Percentiles rank a stretch among this genome's conserved stretches.
phyloP scores from a whole-genome alignment of 768 basidiomycete species.

The Favolaschia claudopus region DNA sequence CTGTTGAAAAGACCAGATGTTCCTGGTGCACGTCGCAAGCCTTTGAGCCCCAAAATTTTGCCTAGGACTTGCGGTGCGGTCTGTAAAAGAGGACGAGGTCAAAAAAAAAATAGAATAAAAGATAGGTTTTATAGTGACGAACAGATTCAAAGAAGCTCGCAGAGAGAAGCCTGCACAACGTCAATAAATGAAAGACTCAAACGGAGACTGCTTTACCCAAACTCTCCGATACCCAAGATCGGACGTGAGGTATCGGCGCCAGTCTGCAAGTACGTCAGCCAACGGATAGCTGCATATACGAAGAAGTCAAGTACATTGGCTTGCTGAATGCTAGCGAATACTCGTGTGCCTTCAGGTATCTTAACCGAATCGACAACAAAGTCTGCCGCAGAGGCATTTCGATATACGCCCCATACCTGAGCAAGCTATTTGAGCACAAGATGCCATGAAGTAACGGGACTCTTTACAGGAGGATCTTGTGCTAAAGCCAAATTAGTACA shows the following conservation, averaged over 20 bases:
- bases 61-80: conserved; percentile 53
- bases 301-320: conserved; percentile 38
- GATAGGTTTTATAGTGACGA: conserved; percentile 12
- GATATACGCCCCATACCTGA: conserved; percentile 52
- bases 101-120: neutral
- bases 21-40: conserved; percentile 46
- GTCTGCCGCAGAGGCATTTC: conserved; percentile 39
- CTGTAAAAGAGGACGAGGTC: conserved; percentile 33
- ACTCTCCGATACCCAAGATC: conserved; percentile 41
- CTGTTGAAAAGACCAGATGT: conserved; percentile 47
- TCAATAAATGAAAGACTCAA: neutral
- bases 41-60: conserved; percentile 52
- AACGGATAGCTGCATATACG: neutral
- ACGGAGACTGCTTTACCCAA: conserved; percentile 36
- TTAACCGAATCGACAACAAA: conserved; percentile 32
- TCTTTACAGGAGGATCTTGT: conserved; percentile 42
- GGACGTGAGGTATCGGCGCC: conserved; percentile 34
- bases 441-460: conserved; percentile 8
- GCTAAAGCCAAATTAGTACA: conserved; percentile 28
- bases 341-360: conserved; percentile 38
- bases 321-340: conserved; percentile 45
- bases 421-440: neutral
- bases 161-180: conserved; percentile 37
- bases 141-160: conserved; percentile 50
- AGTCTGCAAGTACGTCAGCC: conserved; percentile 25